Conservation (phyloP, 768 basidiomycete species). For the Tylopilus sp. region DNA sequence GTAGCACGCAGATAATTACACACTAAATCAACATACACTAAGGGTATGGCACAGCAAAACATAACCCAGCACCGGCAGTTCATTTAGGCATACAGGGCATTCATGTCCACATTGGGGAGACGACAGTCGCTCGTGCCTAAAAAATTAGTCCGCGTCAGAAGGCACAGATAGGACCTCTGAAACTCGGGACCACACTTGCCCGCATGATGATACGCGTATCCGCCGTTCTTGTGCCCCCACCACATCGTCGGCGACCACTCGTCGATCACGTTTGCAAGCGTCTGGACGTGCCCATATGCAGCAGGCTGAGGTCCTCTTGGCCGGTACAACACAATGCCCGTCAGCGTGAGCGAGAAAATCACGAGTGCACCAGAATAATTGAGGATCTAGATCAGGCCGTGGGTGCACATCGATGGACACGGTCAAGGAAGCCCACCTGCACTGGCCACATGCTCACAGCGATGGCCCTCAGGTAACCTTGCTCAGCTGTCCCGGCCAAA, state of each 20-base stretch:
- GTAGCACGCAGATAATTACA: background rate
- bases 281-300: slow-evolving; percentile 34
- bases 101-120: slow-evolving; percentile 20
- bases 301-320: slow-evolving; percentile 28
- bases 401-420: background rate
- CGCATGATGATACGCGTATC: slow-evolving; percentile 11
- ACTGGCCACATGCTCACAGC: slow-evolving; percentile 25
- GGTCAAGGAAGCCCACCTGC: slow-evolving; percentile 15
- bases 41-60: background rate
- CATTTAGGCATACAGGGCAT: slow-evolving; percentile 18
- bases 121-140: slow-evolving; percentile 25
- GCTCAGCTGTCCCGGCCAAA: slow-evolving; percentile 12
- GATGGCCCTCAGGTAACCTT: slow-evolving; percentile 11
- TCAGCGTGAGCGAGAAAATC: slow-evolving; percentile 21
- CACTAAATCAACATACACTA: too few relatives aligned
- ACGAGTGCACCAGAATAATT: slow-evolving; percentile 22
- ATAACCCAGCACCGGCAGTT: too few relatives aligned
- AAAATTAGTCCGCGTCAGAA: background rate
- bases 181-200: slow-evolving; percentile 15
- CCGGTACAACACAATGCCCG: slow-evolving; percentile 4
- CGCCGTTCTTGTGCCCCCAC: slow-evolving; percentile 26
- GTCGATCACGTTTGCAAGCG: slow-evolving; percentile 33
- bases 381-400: slow-evolving; percentile 20
- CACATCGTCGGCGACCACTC: slow-evolving; percentile 35
- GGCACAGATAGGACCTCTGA: background rate